Conservation (phyloP, 495 filamentous ascomycete species). For the Talaromyces proteolyticus region DNA sequence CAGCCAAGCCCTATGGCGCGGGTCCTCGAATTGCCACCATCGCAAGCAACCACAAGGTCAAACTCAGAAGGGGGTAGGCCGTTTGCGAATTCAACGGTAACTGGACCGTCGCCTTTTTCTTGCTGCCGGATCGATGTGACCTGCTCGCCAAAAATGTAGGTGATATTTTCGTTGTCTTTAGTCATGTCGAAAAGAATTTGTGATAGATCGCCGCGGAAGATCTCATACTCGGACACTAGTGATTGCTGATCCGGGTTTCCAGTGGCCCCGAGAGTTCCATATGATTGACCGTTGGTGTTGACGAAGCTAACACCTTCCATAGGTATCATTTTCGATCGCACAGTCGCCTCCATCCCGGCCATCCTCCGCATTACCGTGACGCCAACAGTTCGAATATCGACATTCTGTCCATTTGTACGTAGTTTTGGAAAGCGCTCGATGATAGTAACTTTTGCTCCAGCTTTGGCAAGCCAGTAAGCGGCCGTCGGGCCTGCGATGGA, state of each 20-base stretch:
- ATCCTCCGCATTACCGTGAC: constrained; percentile 45
- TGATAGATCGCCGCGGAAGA: constrained; percentile 47
- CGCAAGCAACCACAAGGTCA: constrained; percentile 44
- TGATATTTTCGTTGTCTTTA: constrained; percentile 28
- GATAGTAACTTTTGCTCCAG: constrained; percentile 42
- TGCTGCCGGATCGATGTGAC: constrained; percentile 20
- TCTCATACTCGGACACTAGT: constrained; percentile 49
- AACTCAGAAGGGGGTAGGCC: constrained; percentile 26
- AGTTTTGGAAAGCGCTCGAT: constrained; percentile 43
- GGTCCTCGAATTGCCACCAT: constrained; percentile 42
- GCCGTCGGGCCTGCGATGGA: constrained; percentile 38
- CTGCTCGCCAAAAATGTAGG: constrained; percentile 40
- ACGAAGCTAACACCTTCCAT: constrained; percentile 43
- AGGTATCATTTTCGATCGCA: constrained; percentile 28
- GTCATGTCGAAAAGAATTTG: constrained; percentile 39
- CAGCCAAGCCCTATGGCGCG: constrained; percentile 37
- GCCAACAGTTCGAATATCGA: constrained; percentile 47
- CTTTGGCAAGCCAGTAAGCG: constrained; percentile 46
- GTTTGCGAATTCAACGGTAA: constrained; percentile 29
- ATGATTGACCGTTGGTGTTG: constrained; percentile 21
- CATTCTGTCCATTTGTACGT: constrained; percentile 40
- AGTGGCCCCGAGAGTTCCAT: constrained; percentile 34
- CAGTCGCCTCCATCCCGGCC: constrained; percentile 35
- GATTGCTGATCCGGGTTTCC: constrained; percentile 34
- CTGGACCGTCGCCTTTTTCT: constrained; percentile 18